Conservation (phyloP, 371 early-diverging fungal species). For the Dinochytrium kinnereticum region DNA sequence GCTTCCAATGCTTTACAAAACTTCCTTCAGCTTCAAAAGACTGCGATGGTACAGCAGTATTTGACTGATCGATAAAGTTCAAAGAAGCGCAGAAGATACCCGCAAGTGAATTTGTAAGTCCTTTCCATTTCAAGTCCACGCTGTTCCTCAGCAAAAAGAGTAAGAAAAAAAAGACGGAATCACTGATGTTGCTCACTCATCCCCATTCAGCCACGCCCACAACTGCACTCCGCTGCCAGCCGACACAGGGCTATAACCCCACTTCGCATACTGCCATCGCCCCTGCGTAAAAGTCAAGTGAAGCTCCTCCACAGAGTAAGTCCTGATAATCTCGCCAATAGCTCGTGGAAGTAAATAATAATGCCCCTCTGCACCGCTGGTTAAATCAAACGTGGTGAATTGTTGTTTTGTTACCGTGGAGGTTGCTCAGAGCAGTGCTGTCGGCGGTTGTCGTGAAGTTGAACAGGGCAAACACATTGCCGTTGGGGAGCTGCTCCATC, state of each 20-base stretch:
- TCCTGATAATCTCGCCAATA: conserved; percentile 81
- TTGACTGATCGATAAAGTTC: conserved; percentile 86
- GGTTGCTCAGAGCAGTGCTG: neutral
- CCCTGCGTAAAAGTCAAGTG: conserved; percentile 91
- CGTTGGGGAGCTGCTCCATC: conserved; percentile 57
- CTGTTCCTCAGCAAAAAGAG: conserved; percentile 46
- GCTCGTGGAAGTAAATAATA: conserved; percentile 58
- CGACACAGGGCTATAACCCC: conserved; percentile 71
- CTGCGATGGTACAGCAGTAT: conserved; percentile 71
- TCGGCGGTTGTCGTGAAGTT: conserved; percentile 61
- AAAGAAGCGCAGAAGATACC: conserved; percentile 96
- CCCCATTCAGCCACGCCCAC: conserved; percentile 76
- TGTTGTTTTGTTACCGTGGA: neutral
- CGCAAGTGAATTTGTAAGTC: conserved; percentile 87
- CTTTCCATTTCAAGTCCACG: conserved; percentile 76
- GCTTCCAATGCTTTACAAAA: neutral
- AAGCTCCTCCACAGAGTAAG: conserved; percentile 75
- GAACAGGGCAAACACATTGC: conserved; percentile 80
- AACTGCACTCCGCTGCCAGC: conserved; percentile 80
- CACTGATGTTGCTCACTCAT: conserved; percentile 44
- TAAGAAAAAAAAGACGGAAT: neutral
- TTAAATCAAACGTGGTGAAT: neutral
- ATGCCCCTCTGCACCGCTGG: conserved; percentile 25
- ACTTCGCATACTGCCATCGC: conserved; percentile 78
- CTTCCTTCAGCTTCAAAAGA: conserved; percentile 59